phyloP scores from a whole-genome alignment of 2,329 filamentous ascomycete species.

The Ophiostoma sp. region DNA sequence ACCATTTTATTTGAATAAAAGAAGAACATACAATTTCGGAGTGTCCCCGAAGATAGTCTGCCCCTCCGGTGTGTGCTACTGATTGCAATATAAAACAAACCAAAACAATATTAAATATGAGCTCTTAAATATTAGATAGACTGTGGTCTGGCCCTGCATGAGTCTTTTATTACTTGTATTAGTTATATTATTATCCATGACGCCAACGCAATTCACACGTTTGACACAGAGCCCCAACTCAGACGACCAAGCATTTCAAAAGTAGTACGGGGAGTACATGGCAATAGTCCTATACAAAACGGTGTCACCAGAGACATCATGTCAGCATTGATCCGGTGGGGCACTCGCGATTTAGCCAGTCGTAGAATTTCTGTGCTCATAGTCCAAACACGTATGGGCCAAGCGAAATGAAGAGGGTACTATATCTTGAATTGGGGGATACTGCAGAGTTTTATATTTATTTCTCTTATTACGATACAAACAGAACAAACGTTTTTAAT shows the following conservation, averaged over 20 bases:
- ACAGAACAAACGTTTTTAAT: neutral
- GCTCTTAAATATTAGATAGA: neutral
- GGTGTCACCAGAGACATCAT: neutral
- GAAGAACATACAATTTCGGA: neutral
- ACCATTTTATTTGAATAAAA: neutral
- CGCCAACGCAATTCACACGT: neutral
- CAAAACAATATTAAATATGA: neutral
- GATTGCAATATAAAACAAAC: no score
- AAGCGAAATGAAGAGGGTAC: constrained; percentile 2
- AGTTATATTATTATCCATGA: neutral
- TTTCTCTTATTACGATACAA: neutral
- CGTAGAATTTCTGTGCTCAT: neutral
- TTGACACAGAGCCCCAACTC: neutral
- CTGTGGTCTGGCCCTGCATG: no score
- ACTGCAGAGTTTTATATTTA: neutral
- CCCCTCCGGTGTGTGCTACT: neutral
- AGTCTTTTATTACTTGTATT: no score
- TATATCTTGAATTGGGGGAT: neutral
- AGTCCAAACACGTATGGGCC: neutral
- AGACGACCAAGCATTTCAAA: neutral
- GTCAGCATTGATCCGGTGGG: neutral
- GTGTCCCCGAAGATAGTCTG: neutral
- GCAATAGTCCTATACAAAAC: neutral
- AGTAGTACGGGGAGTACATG: neutral
- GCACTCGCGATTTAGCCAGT: neutral